Percentiles rank a stretch among this genome's conserved stretches.
phyloP scores from a whole-genome alignment of 805 yeast species.

The Hanseniaspora thailandica region DNA sequence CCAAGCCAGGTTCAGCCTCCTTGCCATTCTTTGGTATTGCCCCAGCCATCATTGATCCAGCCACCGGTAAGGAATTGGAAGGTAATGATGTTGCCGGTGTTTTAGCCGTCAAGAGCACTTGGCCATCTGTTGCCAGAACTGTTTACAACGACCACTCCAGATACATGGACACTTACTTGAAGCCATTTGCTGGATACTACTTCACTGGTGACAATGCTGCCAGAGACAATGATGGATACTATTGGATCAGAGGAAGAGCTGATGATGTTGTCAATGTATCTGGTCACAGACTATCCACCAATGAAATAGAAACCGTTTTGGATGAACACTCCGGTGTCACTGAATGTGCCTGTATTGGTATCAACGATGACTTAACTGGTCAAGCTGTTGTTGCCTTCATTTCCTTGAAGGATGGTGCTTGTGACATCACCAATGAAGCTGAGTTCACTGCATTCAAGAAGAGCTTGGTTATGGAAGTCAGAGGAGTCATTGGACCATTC shows the following conservation, averaged over 20 bases:
- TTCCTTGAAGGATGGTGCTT: slow-evolving; percentile 46
- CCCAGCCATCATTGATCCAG: slow-evolving; percentile 86
- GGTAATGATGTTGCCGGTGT: slow-evolving; percentile 96
- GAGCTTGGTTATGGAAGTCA: slow-evolving; percentile 74
- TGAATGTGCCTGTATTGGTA: slow-evolving; percentile 95
- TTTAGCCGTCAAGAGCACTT: slow-evolving; percentile 72
- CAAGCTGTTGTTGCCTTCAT: slow-evolving; percentile 96
- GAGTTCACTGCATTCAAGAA: slow-evolving; percentile 49
- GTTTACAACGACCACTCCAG: slow-evolving; percentile 81
- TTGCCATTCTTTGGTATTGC: slow-evolving; percentile 92
- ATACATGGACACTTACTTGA: slow-evolving; percentile 80
- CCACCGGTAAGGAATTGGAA: slow-evolving; percentile 67
- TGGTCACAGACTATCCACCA: slow-evolving; percentile 96
- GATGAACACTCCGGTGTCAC: slow-evolving; percentile 68
- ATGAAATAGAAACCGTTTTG: slow-evolving; percentile 91
- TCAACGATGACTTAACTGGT: slow-evolving; percentile 89
- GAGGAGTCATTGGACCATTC: slow-evolving; percentile 65
- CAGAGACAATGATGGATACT: slow-evolving; percentile 89
- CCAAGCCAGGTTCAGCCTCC: slow-evolving; percentile 95
- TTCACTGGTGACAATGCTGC: slow-evolving; percentile 99
- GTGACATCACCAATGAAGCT: slow-evolving; percentile 24
- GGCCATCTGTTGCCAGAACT: slow-evolving; percentile 99
- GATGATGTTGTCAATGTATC: slow-evolving; percentile 97
- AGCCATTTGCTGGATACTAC: slow-evolving; percentile 85
- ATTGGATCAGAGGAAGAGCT: slow-evolving; percentile 96